These are phyloP conservation scores for Alliaria petiolata DNA, from an alignment of 345 rosid species.

Conservation along the genomic window DNA sequence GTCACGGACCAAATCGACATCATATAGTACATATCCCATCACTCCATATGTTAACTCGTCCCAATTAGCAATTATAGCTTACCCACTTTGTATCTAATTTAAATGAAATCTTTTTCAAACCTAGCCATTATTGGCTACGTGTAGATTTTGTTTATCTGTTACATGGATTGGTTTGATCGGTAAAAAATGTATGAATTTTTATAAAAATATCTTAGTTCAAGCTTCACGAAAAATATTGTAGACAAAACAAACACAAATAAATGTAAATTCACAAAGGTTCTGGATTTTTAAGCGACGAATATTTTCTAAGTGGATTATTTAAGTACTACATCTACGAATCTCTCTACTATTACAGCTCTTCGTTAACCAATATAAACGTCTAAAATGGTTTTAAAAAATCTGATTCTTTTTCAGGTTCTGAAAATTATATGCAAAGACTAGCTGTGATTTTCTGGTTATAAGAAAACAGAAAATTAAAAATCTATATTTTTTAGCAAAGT, in stretches of 20 bases:
- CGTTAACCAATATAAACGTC: neutral
- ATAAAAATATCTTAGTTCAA: neutral
- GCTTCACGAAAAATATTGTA: neutral
- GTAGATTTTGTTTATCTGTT: neutral
- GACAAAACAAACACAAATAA: no score
- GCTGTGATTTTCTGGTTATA: no score
- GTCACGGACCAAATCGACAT: constrained; percentile 32
- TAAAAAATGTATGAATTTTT: neutral
- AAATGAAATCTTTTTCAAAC: neutral
- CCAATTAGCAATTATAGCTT: constrained; percentile 25
- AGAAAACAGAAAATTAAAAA: no score
- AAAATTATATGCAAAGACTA: no score
- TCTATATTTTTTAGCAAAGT: neutral
- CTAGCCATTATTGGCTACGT: neutral
- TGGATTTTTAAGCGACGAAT: no score
- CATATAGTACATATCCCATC: constrained; percentile 33
- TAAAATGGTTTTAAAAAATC: no score
- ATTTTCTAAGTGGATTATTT: no score
- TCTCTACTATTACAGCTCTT: neutral
- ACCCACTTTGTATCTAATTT: constrained; percentile 13
- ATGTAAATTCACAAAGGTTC: no score
- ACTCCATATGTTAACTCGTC: constrained; percentile 20
- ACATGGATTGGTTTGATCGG: neutral
- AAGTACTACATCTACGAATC: no score
- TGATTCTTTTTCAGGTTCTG: no score